These are phyloP conservation scores for Xylaria cubensis DNA, from an alignment of 495 filamentous ascomycete genomes.

Conservation along the genomic window DNA sequence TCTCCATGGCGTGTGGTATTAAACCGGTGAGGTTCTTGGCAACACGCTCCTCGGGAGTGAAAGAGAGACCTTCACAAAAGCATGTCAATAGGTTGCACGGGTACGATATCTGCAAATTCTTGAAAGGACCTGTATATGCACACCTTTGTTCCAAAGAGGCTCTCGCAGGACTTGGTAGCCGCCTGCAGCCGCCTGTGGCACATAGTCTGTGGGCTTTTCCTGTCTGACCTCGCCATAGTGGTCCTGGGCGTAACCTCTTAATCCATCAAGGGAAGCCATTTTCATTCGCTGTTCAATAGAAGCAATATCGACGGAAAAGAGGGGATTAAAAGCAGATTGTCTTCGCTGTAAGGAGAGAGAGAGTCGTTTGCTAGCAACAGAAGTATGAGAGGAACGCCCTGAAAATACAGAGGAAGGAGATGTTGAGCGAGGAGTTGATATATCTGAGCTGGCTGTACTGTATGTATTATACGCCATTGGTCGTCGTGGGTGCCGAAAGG, in stretches of 20 bases:
- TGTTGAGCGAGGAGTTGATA: conserved; percentile 60
- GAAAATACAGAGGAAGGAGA: conserved; percentile 55
- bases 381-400: conserved; percentile 58
- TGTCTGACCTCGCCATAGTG: conserved; percentile 60
- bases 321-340: conserved; percentile 59
- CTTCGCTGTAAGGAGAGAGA: conserved; percentile 57
- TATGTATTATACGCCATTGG: conserved; percentile 59
- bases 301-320: conserved; percentile 58
- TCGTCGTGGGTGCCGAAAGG: conserved; percentile 26
- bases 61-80: conserved; percentile 56
- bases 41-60: conserved; percentile 61
- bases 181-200: conserved; percentile 52
- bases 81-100: conserved; percentile 26
- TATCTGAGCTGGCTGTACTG: conserved; percentile 54
- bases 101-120: conserved; percentile 16
- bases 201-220: conserved; percentile 56
- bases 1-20: conserved; percentile 64
- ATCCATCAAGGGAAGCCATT: conserved; percentile 58
- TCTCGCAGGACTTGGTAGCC: conserved; percentile 64
- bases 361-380: conserved; percentile 60
- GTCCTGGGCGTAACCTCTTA: conserved; percentile 59
- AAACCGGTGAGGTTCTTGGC: conserved; percentile 65
- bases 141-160: conserved; percentile 66
- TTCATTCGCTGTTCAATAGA: conserved; percentile 61
- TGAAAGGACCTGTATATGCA: conserved; percentile 6